Evolutionary conservation across 805 yeast genomes (phyloP), one percentile per base, ranked within the genome.

Genomic region (Lipomyces yamanashiensis): DNA sequence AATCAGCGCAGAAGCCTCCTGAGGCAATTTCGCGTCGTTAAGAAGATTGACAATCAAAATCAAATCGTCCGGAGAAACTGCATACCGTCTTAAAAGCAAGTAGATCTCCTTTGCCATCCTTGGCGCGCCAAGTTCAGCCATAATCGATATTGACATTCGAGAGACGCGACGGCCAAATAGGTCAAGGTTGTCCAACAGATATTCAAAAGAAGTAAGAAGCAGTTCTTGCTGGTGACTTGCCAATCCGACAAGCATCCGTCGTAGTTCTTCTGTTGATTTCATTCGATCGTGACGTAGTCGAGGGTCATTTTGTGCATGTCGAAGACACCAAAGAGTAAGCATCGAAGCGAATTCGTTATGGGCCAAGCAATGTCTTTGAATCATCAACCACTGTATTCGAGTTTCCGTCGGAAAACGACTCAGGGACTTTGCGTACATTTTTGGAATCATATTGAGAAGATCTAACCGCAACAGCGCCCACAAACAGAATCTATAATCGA

Each of bases 391-490:
- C 39, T 61, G 69, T 58, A 43, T 61, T 2, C 43, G 54, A 36
- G 45, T 57, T 40, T 41, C 57, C 9, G 1, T 12, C 8, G 64
- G 59, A 48, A 51, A 61, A 34, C 10, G 21, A 7, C 37, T 21
- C 23, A 44, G 41, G 2, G 54, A n/a, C 12, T 56, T 59, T 17
- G 36, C 49, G 34, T 61, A 57, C 15, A 59, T 50, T 33, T 53
- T 44, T 13, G 56, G 59, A 2, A 56, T 61, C 17, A 28, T 21
- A 10, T 59, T 61, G n/a, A 37, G 7, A 9, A 50, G 21, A 36
- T 55, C 65, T 15, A 67, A 60, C 17, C 58, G 49, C 17, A 66
- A 9, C 15, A 58, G 33, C 10, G 70, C 69, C 67, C 67, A 64
- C 17, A 67, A 45, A 8, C 58, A 19, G 54, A 48, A 66, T 36